Evolutionary conservation across 1,284 basidiomycete species (phyloP).

Genomic region (Puccinia novopanici): DNA sequence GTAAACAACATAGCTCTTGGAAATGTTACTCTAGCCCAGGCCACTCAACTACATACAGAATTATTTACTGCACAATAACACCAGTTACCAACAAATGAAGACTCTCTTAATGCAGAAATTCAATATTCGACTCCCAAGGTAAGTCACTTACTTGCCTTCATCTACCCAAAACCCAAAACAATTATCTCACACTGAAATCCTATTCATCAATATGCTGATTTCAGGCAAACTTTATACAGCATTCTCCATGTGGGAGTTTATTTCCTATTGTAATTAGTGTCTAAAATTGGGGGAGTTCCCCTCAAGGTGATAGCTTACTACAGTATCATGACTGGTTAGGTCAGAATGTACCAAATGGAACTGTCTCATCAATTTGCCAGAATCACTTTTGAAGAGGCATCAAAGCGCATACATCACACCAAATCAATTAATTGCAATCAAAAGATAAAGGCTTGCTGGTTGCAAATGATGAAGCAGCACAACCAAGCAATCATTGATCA

Average conservation of each 20-base stretch:
- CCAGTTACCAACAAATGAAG: neutral
- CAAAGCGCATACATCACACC: neutral
- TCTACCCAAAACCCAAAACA: no score
- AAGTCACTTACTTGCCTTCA: no score
- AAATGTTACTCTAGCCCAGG: neutral
- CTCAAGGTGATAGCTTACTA: neutral
- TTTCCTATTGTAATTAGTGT: conserved; percentile 7
- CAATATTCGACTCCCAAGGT: neutral
- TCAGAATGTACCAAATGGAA: neutral
- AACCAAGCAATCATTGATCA: neutral
- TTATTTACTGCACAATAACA: neutral
- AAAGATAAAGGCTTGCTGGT: neutral
- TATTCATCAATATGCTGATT: no score
- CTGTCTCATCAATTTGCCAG: neutral
- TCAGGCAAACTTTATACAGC: no score
- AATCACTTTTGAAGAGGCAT: neutral
- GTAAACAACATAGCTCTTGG: neutral
- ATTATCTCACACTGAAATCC: no score
- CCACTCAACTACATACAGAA: neutral
- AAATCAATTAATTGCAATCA: neutral
- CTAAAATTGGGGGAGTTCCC: conserved; percentile 17
- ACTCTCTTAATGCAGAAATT: neutral
- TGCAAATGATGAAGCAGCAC: neutral
- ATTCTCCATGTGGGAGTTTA: conserved; percentile 18
- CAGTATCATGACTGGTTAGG: conserved; percentile 5